Evolutionary conservation across 106 monocot genomes (phyloP), one percentile per base, ranked within the genome.

Genomic region (Chionographis japonica): DNA sequence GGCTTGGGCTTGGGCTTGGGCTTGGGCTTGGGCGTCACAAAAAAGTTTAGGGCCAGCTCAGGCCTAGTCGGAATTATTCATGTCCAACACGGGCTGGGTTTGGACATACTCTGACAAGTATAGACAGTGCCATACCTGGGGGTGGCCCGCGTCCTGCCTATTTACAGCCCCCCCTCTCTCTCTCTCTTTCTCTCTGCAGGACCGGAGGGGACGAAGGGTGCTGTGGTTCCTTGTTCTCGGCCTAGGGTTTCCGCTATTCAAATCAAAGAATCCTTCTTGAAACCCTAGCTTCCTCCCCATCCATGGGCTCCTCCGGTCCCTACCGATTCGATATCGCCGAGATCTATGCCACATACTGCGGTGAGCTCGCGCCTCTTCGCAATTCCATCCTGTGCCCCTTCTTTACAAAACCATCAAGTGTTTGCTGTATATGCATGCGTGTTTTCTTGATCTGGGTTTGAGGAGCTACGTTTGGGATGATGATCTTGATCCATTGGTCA

Each of bases 341-440:
- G 60, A 66, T 75, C 63, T 83, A 74, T 42, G 38, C 43, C 13
- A 68, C 57, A 64, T 83, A 71, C 61, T 60, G 70, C 67, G 70
- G 83, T 83, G 41, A 74, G 52, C 14, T 51, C 37, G 6, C 37
- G 6, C 54, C 20, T 9, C 40, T 54, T 42, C 37, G 54, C 35
- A 0, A 9, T 9, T 56, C 1, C 14, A 16, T n/a, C 2, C 40
- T 4, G 17, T 38, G 17, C 65, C 4, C 58, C 7, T 41, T 20
- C 4, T 52, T 2, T 2, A 12, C 17, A 2, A 4, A 4, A 38
- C 53, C 65, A 4, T 9, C 37, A 49, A 0, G 15, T 50, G 12
- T 4, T 8, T 2, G 9, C 6, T 6, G 27, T 8, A 5, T 54
- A 43, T 6, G 12, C 39, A 8, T 10, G 7, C 8, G 3, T 10